phyloP scores from a whole-genome alignment of 2,329 filamentous ascomycete genomes.

The Talaromyces sp. region DNA sequence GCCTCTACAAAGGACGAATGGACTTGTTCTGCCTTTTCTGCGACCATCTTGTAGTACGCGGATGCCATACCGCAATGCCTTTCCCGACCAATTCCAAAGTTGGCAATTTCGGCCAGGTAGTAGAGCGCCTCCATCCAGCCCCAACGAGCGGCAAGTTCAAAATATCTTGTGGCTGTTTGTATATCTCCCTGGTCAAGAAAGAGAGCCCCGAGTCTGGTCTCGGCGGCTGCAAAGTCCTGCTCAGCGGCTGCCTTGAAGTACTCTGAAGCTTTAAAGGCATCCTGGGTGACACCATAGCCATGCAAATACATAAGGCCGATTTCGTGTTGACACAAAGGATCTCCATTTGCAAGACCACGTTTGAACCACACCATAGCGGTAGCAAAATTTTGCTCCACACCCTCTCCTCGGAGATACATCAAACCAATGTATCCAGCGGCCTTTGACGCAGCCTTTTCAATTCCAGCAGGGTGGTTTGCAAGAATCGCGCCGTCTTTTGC shows the following conservation, averaged over 20 bases:
- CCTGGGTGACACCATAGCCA: constrained; percentile 66
- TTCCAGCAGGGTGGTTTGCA: constrained; percentile 62
- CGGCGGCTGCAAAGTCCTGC: constrained; percentile 71
- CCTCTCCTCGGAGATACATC: constrained; percentile 86
- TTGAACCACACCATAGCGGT: constrained; percentile 78
- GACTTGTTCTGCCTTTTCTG: constrained; percentile 65
- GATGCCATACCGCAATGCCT: constrained; percentile 71
- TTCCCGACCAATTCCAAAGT: constrained; percentile 74
- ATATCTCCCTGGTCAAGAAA: constrained; percentile 87
- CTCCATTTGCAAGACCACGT: constrained; percentile 67
- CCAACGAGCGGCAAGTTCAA: constrained; percentile 77
- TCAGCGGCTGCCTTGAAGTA: constrained; percentile 75
- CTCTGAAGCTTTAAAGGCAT: constrained; percentile 66
- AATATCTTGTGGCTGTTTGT: constrained; percentile 74
- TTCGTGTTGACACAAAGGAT: constrained; percentile 78
- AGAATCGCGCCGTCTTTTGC: constrained; percentile 67
- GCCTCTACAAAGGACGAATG: constrained; percentile 78
- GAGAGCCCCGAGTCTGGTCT: constrained; percentile 75
- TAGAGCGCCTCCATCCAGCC: constrained; percentile 86
- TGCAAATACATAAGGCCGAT: constrained; percentile 78
- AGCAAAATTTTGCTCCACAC: constrained; percentile 70
- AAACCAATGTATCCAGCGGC: constrained; percentile 81
- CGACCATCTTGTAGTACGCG: constrained; percentile 75
- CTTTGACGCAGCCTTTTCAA: constrained; percentile 75
- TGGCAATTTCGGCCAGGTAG: constrained; percentile 81